Evolutionary conservation across 2,329 filamentous ascomycete genomes (phyloP), one percentile per base, ranked within the genome.

Genomic region (Fusarium clavum): DNA sequence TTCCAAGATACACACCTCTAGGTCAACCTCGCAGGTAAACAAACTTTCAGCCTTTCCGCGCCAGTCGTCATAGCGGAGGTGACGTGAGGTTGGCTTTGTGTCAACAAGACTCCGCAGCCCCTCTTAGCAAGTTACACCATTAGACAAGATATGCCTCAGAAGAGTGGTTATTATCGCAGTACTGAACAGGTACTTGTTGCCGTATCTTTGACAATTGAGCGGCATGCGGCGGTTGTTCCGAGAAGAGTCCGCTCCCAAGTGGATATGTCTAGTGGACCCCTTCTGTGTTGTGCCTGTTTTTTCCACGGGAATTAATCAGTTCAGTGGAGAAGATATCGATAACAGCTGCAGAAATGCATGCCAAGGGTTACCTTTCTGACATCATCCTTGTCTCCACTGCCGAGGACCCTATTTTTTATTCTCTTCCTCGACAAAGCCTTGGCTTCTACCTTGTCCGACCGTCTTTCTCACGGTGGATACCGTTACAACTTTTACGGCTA

Each of bases 171-270:
- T 32, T 25, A 56, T 25, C 24, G 32, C 53, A 56, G 43, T 38
- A 40, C 13, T 34, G 57, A 47, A 41, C 44, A 56, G 40, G 51
- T 49, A 60, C 20, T 46, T 20, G 20, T 6, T 40, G 34, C 40
- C 22, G 55, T 67, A 64, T 67, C 63, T 58, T 58, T 54, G 58
- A 56, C 48, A 41, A 57, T 61, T 69, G n/a, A 57, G 20, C 59
- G 34, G 65, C 51, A 69, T 66, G 38, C 46, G 61, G 48, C 56
- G 57, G 64, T 66, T 57, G 65, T 67, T 54, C 70, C 70, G 70
- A 72, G 59, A 58, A 72, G 70, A 68, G 61, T 66, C 70, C 70
- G 70, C 51, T 58, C 46, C 49, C 45, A 62, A 67, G 70, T 71
- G 70, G 70, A 45, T 30, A 56, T 43, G 6, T 6, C 11, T 8